Conservation (phyloP, 805 yeast species). For the Phaffomyces antillensis region DNA sequence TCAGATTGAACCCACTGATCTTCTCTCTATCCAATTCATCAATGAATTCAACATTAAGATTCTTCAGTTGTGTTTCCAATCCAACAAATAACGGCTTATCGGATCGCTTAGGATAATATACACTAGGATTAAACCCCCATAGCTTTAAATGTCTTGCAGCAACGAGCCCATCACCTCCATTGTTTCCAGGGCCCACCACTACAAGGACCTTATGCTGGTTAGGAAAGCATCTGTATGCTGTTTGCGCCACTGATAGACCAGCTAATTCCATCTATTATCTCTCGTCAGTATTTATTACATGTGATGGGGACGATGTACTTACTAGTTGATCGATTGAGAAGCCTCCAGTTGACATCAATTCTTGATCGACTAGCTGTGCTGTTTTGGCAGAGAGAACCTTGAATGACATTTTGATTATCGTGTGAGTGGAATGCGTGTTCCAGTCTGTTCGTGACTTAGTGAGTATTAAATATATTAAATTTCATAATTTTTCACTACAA, state of each 20-base stretch:
- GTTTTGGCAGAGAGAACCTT: slow-evolving; percentile 38
- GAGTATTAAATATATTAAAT: too few relatives aligned
- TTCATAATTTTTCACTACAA: too few relatives aligned
- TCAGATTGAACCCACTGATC: slow-evolving; percentile 23
- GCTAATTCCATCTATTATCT: slow-evolving; percentile 80
- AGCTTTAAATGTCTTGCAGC: slow-evolving; percentile 86
- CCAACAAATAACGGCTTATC: slow-evolving; percentile 51
- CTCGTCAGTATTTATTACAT: slow-evolving; percentile 10
- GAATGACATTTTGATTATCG: slow-evolving; percentile 11
- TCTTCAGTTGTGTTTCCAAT: slow-evolving; percentile 58
- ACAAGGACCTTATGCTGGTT: slow-evolving; percentile 45
- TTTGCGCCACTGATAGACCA: slow-evolving; percentile 89
- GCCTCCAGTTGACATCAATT: slow-evolving; percentile 79
- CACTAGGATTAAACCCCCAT: slow-evolving; percentile 69
- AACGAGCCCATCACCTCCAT: slow-evolving; percentile 94
- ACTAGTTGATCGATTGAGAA: slow-evolving; percentile 75
- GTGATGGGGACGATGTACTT: slow-evolving; percentile 9
- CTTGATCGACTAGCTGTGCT: slow-evolving; percentile 78
- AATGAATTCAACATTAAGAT: slow-evolving; percentile 56
- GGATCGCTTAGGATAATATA: slow-evolving; percentile 72
- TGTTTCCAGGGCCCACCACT: slow-evolving; percentile 92
- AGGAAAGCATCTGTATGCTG: slow-evolving; percentile 64
- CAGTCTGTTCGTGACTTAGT: too few relatives aligned
- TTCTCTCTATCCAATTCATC: slow-evolving; percentile 28
- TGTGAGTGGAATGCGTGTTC: too few relatives aligned